Conservation (phyloP, 306 rosid genomes). For the Gastrolobium bilobum region DNA sequence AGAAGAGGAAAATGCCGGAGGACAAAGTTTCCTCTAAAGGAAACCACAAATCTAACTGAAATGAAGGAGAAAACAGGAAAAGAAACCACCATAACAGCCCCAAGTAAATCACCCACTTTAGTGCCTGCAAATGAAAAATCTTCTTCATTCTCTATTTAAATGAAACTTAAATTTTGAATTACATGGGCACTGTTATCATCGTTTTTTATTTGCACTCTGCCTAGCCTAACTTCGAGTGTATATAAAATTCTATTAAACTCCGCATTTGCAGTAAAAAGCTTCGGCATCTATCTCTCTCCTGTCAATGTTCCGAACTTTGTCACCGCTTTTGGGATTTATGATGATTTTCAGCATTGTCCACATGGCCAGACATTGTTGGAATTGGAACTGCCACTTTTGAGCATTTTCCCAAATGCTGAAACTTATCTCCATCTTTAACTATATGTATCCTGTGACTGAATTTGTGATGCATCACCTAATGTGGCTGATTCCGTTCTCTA, state of each 20-base stretch:
- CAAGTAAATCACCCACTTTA: not conserved
- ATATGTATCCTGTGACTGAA: not conserved
- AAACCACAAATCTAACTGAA: not conserved
- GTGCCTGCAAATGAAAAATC: not conserved
- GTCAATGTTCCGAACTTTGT: not conserved
- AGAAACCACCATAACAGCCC: not conserved
- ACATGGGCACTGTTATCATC: not conserved
- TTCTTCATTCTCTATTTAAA: not conserved
- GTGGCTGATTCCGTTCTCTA: not conserved
- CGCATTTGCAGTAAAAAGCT: not conserved
- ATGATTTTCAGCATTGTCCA: not conserved
- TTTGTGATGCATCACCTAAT: not conserved
- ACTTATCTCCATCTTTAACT: not conserved
- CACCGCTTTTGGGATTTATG: not conserved
- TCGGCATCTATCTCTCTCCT: not conserved
- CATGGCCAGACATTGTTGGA: not conserved
- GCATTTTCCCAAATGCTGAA: not conserved
- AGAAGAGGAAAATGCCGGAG: not conserved
- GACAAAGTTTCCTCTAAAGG: slow-evolving; percentile 1
- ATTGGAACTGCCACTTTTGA: not conserved
- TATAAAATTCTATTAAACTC: no score
- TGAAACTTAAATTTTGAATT: not conserved
- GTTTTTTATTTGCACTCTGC: not conserved
- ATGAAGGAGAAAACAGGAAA: not conserved
- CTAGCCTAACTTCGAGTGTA: not conserved